Percentiles rank a stretch among this genome's conserved stretches.
phyloP scores from a whole-genome alignment of 2,329 filamentous ascomycete genomes.

The Stachybotrys chartarum region DNA sequence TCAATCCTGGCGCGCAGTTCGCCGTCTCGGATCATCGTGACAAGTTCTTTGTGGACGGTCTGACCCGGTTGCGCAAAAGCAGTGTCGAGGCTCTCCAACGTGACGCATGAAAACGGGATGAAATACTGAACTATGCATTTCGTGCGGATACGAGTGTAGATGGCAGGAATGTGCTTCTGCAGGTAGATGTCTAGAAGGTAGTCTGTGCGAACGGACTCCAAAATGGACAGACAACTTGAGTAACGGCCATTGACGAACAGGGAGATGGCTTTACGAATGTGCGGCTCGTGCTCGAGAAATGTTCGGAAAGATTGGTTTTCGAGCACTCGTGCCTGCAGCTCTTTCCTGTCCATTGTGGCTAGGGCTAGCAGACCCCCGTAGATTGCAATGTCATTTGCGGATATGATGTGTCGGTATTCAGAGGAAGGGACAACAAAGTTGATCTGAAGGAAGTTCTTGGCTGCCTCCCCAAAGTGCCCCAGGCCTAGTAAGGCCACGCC shows the following conservation, averaged over 20 bases:
- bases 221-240: conserved; percentile 71
- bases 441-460: conserved; percentile 60
- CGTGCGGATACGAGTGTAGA: conserved; percentile 71
- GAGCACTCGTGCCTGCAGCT: conserved; percentile 69
- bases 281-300: conserved; percentile 87
- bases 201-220: conserved; percentile 75
- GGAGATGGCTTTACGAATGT: conserved; percentile 83
- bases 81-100: conserved; percentile 67
- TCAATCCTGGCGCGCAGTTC: conserved; percentile 76
- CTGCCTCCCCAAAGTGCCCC: conserved; percentile 53
- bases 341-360: conserved; percentile 75
- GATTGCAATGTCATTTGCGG: conserved; percentile 80
- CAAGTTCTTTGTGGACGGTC: conserved; percentile 67
- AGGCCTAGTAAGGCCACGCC: conserved; percentile 43
- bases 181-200: conserved; percentile 89
- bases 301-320: conserved; percentile 75
- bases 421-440: conserved; percentile 41
- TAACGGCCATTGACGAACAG: conserved; percentile 91
- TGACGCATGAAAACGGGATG: conserved; percentile 81
- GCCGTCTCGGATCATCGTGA: conserved; percentile 66
- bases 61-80: conserved; percentile 62
- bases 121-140: conserved; percentile 95
- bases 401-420: conserved; percentile 65
- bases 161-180: conserved; percentile 59
- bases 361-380: conserved; percentile 89